Percentiles rank a stretch among this genome's conserved stretches.
phyloP scores from a whole-genome alignment of 495 filamentous ascomycete genomes.

The Neurospora sp. region DNA sequence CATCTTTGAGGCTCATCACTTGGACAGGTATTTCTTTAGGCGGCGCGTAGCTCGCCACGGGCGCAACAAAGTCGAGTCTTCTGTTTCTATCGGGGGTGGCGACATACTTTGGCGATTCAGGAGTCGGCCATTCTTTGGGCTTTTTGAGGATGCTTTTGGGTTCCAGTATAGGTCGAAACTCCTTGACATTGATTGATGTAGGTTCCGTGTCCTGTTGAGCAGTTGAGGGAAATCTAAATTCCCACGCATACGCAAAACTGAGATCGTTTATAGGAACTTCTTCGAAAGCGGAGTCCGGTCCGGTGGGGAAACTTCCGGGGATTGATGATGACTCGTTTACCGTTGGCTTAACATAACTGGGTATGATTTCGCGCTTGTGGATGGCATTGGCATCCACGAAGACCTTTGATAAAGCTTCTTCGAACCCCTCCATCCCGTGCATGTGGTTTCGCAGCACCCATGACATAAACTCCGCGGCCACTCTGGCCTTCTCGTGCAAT shows the following conservation, averaged over 20 bases:
- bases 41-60: conserved; percentile 11
- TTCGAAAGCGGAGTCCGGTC: conserved; percentile 8
- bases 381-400: conserved; percentile 29
- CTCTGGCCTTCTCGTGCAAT: background rate
- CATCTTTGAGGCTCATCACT: conserved; percentile 7
- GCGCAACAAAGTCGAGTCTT: conserved; percentile 16
- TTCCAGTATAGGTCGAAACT: conserved; percentile 8
- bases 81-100: conserved; percentile 15
- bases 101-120: conserved; percentile 13
- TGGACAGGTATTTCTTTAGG: conserved; percentile 12
- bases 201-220: conserved; percentile 1
- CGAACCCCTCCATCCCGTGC: background rate
- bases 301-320: conserved; percentile 11
- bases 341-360: conserved; percentile 12
- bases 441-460: background rate
- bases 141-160: conserved; percentile 20
- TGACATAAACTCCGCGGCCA: background rate
- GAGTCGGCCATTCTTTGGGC: conserved; percentile 5
- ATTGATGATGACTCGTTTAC: conserved; percentile 1
- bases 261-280: conserved; percentile 14
- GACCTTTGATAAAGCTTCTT: conserved; percentile 14
- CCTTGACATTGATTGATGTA: background rate
- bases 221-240: conserved; percentile 8
- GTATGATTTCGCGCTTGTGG: conserved; percentile 27
- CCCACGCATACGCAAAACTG: conserved; percentile 9